Percentiles rank a stretch among this genome's conserved stretches.
Conservation (phyloP, 768 basidiomycete genomes). For the Leccinum arenicola region DNA sequence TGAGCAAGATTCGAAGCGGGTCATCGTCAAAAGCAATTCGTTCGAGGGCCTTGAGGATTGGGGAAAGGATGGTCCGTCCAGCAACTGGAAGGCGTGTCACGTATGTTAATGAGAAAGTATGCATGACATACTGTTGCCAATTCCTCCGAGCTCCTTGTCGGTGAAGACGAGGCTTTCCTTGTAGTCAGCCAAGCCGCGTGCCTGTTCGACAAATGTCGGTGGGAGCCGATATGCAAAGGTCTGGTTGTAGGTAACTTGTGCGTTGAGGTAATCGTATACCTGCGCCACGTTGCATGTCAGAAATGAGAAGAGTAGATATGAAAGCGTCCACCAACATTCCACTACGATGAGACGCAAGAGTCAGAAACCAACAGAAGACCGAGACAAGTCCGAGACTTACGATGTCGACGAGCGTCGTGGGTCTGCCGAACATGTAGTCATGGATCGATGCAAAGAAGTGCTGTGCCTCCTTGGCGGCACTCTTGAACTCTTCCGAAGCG, state of each 20-base stretch:
- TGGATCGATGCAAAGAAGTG: slow-evolving; percentile 62
- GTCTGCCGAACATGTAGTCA: slow-evolving; percentile 70
- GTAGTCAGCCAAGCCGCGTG: slow-evolving; percentile 68
- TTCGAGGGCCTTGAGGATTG: slow-evolving; percentile 68
- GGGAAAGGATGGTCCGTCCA: slow-evolving; percentile 71
- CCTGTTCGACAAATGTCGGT: slow-evolving; percentile 65
- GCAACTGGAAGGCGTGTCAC: slow-evolving; percentile 52
- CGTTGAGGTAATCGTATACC: slow-evolving; percentile 77
- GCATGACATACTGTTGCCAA: slow-evolving; percentile 67
- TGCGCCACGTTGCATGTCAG: slow-evolving; percentile 26
- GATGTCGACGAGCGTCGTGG: slow-evolving; percentile 59
- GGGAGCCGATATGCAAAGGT: slow-evolving; percentile 77
- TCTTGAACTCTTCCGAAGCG: slow-evolving; percentile 60
- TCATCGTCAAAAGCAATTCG: slow-evolving; percentile 76
- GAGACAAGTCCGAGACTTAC: slow-evolving; percentile 39
- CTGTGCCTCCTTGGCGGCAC: slow-evolving; percentile 49
- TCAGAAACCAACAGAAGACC: slow-evolving; percentile 8
- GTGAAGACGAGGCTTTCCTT: slow-evolving; percentile 79
- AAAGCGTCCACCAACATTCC: slow-evolving; percentile 56
- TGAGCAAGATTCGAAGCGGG: slow-evolving; percentile 72
- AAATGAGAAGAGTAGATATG: neutral
- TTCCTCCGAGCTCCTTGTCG: slow-evolving; percentile 52
- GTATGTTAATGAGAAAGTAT: neutral
- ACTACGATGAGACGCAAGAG: slow-evolving; percentile 40
- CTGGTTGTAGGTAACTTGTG: slow-evolving; percentile 78